Conservation (phyloP, 2,329 filamentous ascomycete genomes). For the Pseudonectria buxi region DNA sequence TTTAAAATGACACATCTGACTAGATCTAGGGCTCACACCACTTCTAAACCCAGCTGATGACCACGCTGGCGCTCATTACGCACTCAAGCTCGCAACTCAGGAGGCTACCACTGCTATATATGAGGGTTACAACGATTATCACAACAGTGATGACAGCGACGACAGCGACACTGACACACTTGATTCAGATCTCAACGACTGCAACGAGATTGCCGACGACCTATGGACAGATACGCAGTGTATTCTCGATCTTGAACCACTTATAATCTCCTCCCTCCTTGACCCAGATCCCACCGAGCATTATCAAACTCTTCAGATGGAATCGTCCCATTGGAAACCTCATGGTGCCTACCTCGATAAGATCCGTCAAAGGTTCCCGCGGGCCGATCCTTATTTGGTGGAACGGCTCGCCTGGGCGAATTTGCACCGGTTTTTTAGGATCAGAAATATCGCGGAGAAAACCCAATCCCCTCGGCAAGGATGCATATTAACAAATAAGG, state of each 20-base stretch:
- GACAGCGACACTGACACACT: background rate
- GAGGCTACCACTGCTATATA: too few relatives aligned
- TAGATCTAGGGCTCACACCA: too few relatives aligned
- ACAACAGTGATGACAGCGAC: background rate
- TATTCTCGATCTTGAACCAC: conserved; percentile 1
- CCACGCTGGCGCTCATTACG: too few relatives aligned
- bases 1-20: too few relatives aligned
- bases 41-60: too few relatives aligned
- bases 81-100: too few relatives aligned
- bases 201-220: conserved; percentile 1
- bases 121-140: background rate
- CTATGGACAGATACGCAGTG: conserved; percentile 2
- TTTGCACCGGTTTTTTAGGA: background rate
- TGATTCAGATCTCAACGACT: background rate
- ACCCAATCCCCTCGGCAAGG: too few relatives aligned
- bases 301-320: too few relatives aligned
- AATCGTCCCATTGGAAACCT: background rate
- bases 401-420: background rate
- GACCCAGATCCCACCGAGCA: background rate
- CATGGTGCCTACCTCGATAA: conserved; percentile 1
- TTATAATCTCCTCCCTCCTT: background rate
- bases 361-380: background rate
- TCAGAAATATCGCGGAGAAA: background rate
- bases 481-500: too few relatives aligned
- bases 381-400: background rate